Evolutionary conservation across 2,329 filamentous ascomycete genomes (phyloP), one percentile per base, ranked within the genome.

Genomic region (Fusarium hostae): DNA sequence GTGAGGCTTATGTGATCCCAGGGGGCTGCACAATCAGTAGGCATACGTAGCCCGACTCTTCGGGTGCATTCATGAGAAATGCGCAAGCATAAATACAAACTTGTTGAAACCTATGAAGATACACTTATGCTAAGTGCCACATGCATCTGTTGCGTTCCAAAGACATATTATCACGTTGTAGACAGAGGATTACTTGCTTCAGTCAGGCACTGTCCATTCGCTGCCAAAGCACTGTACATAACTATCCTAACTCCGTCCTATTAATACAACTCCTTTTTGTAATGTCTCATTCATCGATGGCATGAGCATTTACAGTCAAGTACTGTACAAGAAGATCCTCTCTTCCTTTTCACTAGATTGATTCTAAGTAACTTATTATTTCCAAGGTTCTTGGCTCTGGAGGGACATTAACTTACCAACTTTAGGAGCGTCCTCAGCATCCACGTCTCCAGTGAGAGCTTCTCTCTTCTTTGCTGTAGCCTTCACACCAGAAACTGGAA

Each of bases 301-400:
- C 61, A 64, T 8, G 61, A 56, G 22, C 61, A 64, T 39, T 20
- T 41, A n/a, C 61, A 64, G 52, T 40, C 47, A 20, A 13, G 12
- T 1, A 63, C 61, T 6, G 61, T 55, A 47, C 61, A 64, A 18
- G 59, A 54, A 35, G 45, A 56, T 0, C 61, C 61, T 8, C 61
- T 39, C 22, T 64, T 35, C 40, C 41, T 63, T 56, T 64, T 64
- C 9, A 63, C 61, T 64, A 64, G 20, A 64, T 56, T n/a, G 40
- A 63, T 56, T 56, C 61, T 64, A 12, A 64, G 28, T 56, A 63
- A 34, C 13, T 32, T 47, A 34, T 64, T 64, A 64, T 63, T 55
- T 15, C 16, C 26, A 1, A 47, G 30, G n/a, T 5, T 30, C 50
- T 47, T 16, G 26, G 12, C 7, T 20, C 3, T 4, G 4, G 9